phyloP scores from a whole-genome alignment of 129 eudicot genomes.

The Flaveria trinervia region DNA sequence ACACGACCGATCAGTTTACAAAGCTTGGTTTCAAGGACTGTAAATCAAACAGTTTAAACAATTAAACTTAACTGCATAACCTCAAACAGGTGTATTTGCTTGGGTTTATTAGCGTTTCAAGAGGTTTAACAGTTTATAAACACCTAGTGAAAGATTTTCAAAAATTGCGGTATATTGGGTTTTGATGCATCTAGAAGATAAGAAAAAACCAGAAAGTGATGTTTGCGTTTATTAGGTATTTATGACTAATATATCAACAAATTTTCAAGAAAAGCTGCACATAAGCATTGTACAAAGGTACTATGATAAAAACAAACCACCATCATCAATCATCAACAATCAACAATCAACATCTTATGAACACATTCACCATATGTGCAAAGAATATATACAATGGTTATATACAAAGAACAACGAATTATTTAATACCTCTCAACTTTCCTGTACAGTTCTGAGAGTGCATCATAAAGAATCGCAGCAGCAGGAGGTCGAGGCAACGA shows the following conservation, averaged over 20 bases:
- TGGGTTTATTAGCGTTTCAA: too few species aligned
- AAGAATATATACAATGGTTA: conserved; percentile 5
- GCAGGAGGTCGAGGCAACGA: conserved; percentile 69
- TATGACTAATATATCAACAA: background rate
- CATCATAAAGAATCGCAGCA: conserved; percentile 61
- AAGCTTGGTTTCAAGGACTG: too few species aligned
- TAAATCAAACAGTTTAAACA: too few species aligned
- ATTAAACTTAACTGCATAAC: background rate
- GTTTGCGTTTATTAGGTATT: background rate
- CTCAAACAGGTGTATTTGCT: too few species aligned
- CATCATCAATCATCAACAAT: background rate
- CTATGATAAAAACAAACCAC: background rate
- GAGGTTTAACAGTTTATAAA: too few species aligned
- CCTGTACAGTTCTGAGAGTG: conserved; percentile 59
- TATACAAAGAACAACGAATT: background rate
- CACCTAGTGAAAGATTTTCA: background rate
- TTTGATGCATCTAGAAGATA: too few species aligned
- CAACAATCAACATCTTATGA: background rate
- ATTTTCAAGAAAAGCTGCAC: background rate
- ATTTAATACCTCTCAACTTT: conserved; percentile 37
- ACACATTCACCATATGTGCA: conserved; percentile 12
- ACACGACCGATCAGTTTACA: too few species aligned
- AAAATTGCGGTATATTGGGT: background rate
- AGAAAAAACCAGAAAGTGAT: background rate
- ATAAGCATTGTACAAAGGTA: background rate